Base-by-base conservation (phyloP, 805 yeast species). In the Metschnikowia chrysomelidarum region DNA sequence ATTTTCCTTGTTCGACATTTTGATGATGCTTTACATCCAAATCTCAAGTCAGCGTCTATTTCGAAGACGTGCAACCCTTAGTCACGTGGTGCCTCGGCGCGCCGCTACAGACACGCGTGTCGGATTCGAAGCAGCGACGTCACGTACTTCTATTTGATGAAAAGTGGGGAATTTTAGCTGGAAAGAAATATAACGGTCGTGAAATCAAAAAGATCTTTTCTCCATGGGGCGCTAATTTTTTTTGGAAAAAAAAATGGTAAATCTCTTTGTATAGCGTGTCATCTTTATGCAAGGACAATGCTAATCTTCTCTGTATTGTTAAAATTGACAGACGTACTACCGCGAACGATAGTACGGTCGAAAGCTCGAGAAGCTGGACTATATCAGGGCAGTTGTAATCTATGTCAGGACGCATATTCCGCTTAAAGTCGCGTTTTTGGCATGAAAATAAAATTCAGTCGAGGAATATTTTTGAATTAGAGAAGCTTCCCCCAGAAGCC, bases 201-300 rank as follows among this genome's bases (percentile, higher is more conserved):
- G 11, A 25, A 12, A 7, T 6, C 4, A 12, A 14, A 3, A 3
- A 5, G 5, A 25, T n/a, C n/a, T n/a, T n/a, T n/a, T n/a, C n/a
- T n/a, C n/a, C n/a, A n/a, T n/a, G n/a, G n/a, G n/a, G n/a, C n/a
- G n/a, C n/a, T n/a, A n/a, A n/a, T n/a, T n/a, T n/a, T n/a, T n/a
- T n/a, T 7, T 10, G n/a, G n/a, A n/a, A 84, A 87, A 87, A 86
- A 86, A 83, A 81, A 74, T 67, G 71, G 67, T 77, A 85, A 87
- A 91, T 89, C 98, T 91, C 97, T 91, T 91, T 91, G 97, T 87
- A 88, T 82, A 89, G 96, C 97, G 97, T 94, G 96, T 89, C 98
- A 91, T 91, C 98, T 96, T 93, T 93, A 93, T 91, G 98, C 98
- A 91, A 96, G 98, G 98, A 96, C 96, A 95, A 94, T 93, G 98